A percentile compares a stretch with the other conserved stretches of the same genome.
phyloP scores from a whole-genome alignment of 2,329 filamentous ascomycete genomes.

The Botrytis paeoniae region DNA sequence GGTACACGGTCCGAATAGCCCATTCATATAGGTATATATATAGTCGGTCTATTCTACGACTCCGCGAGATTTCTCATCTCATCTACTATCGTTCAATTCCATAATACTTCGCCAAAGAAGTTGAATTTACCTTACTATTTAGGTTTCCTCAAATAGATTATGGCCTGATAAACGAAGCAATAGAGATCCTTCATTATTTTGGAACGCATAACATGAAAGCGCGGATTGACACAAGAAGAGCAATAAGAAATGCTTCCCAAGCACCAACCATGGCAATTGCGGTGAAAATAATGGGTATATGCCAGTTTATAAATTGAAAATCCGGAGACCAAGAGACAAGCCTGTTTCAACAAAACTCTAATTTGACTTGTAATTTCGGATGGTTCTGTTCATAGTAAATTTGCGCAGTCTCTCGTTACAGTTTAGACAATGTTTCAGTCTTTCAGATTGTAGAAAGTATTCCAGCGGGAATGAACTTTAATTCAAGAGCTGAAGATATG shows the following conservation, averaged over 20 bases:
- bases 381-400: not conserved
- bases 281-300: not conserved
- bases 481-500: not conserved
- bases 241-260: not conserved
- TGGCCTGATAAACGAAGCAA: not conserved
- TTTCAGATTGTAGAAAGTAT: not conserved
- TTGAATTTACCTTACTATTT: not conserved
- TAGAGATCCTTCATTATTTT: not conserved
- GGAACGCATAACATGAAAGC: not conserved
- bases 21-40: constrained; percentile 9
- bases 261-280: not conserved
- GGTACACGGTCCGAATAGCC: not conserved
- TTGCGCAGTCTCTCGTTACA: not conserved
- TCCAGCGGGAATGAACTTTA: not conserved
- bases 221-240: not conserved
- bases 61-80: not conserved
- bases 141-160: not conserved
- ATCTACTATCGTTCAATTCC: not conserved
- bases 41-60: not conserved
- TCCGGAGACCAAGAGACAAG: not conserved
- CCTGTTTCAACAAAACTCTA: constrained; percentile 2
- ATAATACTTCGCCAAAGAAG: not conserved
- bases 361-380: not conserved
- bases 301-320: not conserved
- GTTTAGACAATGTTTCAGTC: not conserved